Base-by-base conservation (phyloP, 2,329 filamentous ascomycete genomes). In the Pyrenophora seminiperda region DNA sequence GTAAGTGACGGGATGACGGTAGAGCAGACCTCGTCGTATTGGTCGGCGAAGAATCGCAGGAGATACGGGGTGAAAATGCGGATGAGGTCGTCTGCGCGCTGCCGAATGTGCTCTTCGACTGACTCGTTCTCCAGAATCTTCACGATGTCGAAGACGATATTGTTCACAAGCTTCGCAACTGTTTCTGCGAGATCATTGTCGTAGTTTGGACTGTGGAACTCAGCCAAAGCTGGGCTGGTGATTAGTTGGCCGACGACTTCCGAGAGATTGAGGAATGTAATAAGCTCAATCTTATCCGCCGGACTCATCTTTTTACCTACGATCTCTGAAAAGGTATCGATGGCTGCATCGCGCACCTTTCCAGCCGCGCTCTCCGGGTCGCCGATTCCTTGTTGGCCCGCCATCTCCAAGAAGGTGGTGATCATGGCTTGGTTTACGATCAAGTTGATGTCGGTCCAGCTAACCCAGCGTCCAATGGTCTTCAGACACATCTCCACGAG, bases 221-320 rank as follows among this genome's bases (percentile, higher is more conserved):
- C 88, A 66, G 85, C 83, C 49, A 99, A 78, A 2, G 90, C 86
- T 20, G 91, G 88, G 70, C 90, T 96, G 56, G 84, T 83, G 58
- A 96, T 86, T 46, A 99, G 86, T 75, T 96, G 90, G 29, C 86
- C 83, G 43, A 97, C 87, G 61, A 99, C 91, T 41, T 88, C 86
- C 55, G 87, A 85, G 31, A 99, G 81, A 71, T 94, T 96, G 58
- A 99, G 82, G 73, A 96, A 96, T 18, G 85, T 79, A 61, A 99
- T 95, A 80, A 99, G 86, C 65, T 95, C 88, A 64, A 96, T 88
- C 81, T 99, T 99, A 77, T 97, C 93, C 30, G 84, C 80, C 1
- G 91, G 82, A 65, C 90, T 91, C 94, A 99, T 99, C 80, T 97
- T 97, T 81, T 99, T 99, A 72, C 87, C 89, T 50, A 96, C 90